Evolutionary conservation across 169 alveolate genomes (phyloP).

Genomic region (Plasmodium vivax): DNA sequence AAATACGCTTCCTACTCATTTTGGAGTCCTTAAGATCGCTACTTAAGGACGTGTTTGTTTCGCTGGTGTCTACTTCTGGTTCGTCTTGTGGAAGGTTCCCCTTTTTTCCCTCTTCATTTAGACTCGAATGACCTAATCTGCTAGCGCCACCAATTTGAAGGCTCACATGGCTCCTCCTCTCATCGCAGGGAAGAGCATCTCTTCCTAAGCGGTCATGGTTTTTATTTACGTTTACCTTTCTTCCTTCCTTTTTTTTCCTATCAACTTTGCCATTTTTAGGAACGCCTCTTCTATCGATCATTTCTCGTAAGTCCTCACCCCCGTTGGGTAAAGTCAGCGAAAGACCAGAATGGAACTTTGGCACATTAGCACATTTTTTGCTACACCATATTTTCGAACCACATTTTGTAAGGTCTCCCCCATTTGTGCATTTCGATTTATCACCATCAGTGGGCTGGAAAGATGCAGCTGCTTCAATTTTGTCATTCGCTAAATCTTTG

Average conservation of each 20-base stretch:
- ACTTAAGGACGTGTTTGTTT: neutral
- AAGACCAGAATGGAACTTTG: neutral
- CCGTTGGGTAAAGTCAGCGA: neutral
- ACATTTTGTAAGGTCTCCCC: neutral
- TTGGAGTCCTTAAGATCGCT: neutral
- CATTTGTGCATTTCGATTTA: slow-evolving; percentile 1
- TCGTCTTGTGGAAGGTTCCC: neutral
- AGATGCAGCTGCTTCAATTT: neutral
- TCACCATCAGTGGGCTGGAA: neutral
- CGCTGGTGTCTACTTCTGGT: neutral
- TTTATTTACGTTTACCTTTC: neutral
- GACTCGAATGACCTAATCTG: neutral
- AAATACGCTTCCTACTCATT: neutral
- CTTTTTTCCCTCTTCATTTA: neutral
- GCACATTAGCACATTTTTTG: neutral
- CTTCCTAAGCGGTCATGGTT: neutral
- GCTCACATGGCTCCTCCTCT: neutral
- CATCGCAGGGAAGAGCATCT: neutral
- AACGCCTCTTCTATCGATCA: neutral
- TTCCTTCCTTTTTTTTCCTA: neutral
- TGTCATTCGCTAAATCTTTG: neutral
- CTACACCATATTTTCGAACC: neutral
- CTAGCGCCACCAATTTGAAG: neutral
- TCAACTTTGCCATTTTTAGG: neutral
- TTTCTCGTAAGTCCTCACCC: neutral